Percentiles rank a stretch among this genome's conserved stretches.
phyloP scores from a whole-genome alignment of 1,284 basidiomycete genomes.

The Cutaneotrichosporon mucoides region DNA sequence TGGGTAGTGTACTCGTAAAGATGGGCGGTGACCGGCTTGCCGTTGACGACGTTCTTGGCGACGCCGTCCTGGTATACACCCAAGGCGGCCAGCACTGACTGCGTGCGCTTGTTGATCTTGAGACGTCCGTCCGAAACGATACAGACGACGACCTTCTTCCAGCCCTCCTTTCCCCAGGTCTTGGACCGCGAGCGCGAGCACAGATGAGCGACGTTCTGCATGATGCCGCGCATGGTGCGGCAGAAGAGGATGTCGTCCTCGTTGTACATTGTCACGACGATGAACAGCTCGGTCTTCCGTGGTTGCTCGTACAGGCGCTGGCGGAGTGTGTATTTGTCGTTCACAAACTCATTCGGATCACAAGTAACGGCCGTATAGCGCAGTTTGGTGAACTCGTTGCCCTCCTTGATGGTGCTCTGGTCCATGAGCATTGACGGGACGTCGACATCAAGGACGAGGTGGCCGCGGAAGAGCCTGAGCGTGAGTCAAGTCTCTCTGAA shows the following conservation, averaged over 20 bases:
- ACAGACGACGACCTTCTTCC: constrained; percentile 79
- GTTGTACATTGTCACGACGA: constrained; percentile 74
- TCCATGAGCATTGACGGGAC: constrained; percentile 81
- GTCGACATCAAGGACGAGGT: constrained; percentile 79
- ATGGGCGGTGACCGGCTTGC: constrained; percentile 80
- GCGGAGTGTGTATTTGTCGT: constrained; percentile 72
- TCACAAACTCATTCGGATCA: constrained; percentile 83
- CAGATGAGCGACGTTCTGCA: constrained; percentile 62
- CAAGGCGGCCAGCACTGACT: constrained; percentile 81
- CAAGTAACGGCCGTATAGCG: constrained; percentile 89
- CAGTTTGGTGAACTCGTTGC: constrained; percentile 92
- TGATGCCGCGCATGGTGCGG: constrained; percentile 86
- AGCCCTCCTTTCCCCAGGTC: constrained; percentile 94
- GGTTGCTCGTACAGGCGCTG: constrained; percentile 73
- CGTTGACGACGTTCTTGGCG: constrained; percentile 87
- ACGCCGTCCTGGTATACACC: constrained; percentile 82
- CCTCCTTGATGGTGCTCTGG: constrained; percentile 67
- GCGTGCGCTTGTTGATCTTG: constrained; percentile 80
- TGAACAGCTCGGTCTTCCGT: constrained; percentile 74
- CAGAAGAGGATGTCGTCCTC: constrained; percentile 73
- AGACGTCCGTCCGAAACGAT: constrained; percentile 70
- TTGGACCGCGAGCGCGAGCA: constrained; percentile 56
- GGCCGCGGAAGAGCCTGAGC: constrained; percentile 75
- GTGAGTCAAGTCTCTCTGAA: not conserved
- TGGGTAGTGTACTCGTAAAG: constrained; percentile 94